A percentile compares a stretch with the other conserved stretches of the same genome.
phyloP scores from a whole-genome alignment of 306 rosid genomes.

The Biancaea sappan region DNA sequence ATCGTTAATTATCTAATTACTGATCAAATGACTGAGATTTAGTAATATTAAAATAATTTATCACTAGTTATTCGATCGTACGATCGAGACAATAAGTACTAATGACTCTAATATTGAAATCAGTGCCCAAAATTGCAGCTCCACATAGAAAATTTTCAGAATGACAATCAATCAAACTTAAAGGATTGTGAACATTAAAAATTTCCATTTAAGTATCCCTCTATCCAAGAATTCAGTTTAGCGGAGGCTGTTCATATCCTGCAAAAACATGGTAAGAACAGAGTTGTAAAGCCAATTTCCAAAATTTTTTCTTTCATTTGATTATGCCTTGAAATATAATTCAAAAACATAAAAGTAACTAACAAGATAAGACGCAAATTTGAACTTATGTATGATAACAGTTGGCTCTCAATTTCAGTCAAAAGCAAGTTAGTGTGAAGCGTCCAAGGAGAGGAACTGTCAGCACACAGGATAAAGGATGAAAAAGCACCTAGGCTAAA shows the following conservation, averaged over 20 bases:
- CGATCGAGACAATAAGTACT: no score
- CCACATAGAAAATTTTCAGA: not conserved
- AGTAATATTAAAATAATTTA: no score
- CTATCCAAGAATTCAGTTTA: not conserved
- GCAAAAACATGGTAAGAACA: not conserved
- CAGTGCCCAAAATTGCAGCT: no score
- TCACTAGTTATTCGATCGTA: no score
- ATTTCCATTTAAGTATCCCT: not conserved
- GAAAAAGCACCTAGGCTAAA: not conserved
- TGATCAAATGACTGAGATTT: no score
- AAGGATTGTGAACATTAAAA: not conserved
- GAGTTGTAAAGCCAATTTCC: not conserved
- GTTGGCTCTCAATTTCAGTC: not conserved
- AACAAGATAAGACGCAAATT: not conserved
- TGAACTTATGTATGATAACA: not conserved
- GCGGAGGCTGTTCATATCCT: not conserved
- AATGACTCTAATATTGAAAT: no score
- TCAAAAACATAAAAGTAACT: not conserved
- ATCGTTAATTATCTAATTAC: no score
- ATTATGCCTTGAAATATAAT: not conserved
- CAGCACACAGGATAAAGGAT: not conserved
- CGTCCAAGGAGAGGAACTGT: not conserved
- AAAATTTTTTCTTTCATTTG: not conserved
- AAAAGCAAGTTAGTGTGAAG: not conserved
- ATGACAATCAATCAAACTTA: conserved; percentile 3